phyloP scores from a whole-genome alignment of 225 moss, liverwort and hornwort genomes.

The Marchantia paleacea region DNA sequence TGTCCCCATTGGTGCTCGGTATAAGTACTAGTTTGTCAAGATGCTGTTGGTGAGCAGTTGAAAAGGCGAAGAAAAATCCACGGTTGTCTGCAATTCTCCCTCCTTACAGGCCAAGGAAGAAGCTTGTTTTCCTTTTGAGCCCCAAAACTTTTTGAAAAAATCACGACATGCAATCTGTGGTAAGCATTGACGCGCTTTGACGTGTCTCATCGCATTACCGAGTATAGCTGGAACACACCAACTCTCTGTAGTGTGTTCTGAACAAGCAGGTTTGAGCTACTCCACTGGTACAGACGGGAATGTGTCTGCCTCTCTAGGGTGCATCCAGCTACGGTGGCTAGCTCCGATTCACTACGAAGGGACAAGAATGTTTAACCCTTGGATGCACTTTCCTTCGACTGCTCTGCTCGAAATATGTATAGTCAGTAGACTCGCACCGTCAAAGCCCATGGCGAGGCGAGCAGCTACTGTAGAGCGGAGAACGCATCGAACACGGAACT shows the following conservation, averaged over 20 bases:
- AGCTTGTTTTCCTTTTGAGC: too few relatives aligned
- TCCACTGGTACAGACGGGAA: neutral
- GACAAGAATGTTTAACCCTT: constrained; percentile 2
- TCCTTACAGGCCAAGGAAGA: too few relatives aligned
- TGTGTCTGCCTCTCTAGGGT: neutral
- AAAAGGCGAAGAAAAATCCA: too few relatives aligned
- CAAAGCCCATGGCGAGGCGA: neutral
- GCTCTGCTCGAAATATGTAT: neutral
- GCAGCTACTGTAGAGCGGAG: neutral
- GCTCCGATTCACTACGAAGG: neutral
- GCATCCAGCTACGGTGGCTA: constrained; percentile 1
- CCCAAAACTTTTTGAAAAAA: neutral
- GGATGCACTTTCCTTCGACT: neutral
- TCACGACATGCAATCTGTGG: neutral
- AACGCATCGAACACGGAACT: constrained; percentile 1
- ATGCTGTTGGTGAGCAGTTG: too few relatives aligned
- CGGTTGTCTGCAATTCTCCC: too few relatives aligned
- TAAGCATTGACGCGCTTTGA: neutral
- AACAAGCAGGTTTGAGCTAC: neutral
- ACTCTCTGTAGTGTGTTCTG: neutral
- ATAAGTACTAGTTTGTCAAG: too few relatives aligned
- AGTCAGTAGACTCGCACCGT: neutral
- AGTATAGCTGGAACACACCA: neutral
- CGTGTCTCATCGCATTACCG: neutral
- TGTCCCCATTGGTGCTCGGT: too few relatives aligned